These are phyloP conservation scores for Xanthoconium separans DNA, from an alignment of 1,284 basidiomycete genomes.

Conservation along the genomic window DNA sequence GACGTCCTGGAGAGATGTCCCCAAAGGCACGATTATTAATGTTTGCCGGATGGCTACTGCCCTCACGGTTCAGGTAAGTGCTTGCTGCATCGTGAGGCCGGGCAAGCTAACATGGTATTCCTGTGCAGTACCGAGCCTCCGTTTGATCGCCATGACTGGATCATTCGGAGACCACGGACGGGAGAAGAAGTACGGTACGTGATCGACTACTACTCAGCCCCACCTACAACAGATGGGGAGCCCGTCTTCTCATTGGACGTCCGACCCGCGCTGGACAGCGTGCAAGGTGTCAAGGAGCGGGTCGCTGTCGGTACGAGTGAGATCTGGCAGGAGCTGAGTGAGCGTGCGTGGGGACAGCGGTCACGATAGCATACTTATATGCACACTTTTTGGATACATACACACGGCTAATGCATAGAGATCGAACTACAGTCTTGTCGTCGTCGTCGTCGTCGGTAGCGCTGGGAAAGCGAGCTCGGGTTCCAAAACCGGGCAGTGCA, in stretches of 20 bases:
- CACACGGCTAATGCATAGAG: background rate
- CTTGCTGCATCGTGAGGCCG: background rate
- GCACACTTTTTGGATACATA: background rate
- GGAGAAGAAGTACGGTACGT: constrained; percentile 88
- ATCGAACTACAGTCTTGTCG: background rate
- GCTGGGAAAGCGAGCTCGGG: constrained; percentile 9
- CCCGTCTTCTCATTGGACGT: constrained; percentile 93
- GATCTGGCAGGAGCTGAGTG: constrained; percentile 51
- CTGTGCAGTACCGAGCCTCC: constrained; percentile 77
- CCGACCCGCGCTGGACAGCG: constrained; percentile 82
- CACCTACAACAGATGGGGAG: constrained; percentile 80
- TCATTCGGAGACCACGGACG: constrained; percentile 74
- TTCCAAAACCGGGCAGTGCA: constrained; percentile 26
- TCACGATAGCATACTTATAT: constrained; percentile 6
- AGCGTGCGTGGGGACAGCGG: constrained; percentile 27
- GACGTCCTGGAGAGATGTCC: constrained; percentile 85
- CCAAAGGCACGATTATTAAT: constrained; percentile 88
- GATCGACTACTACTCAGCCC: constrained; percentile 95
- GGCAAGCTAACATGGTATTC: constrained; percentile 11
- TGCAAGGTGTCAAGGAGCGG: constrained; percentile 71
- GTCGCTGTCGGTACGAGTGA: constrained; percentile 72
- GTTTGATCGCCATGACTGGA: constrained; percentile 99
- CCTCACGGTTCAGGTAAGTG: constrained; percentile 83
- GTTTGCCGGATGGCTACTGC: constrained; percentile 85
- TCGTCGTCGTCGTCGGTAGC: constrained; percentile 10